These are phyloP conservation scores for Podospora comata DNA, from an alignment of 495 filamentous ascomycete genomes.

Conservation along the genomic window DNA sequence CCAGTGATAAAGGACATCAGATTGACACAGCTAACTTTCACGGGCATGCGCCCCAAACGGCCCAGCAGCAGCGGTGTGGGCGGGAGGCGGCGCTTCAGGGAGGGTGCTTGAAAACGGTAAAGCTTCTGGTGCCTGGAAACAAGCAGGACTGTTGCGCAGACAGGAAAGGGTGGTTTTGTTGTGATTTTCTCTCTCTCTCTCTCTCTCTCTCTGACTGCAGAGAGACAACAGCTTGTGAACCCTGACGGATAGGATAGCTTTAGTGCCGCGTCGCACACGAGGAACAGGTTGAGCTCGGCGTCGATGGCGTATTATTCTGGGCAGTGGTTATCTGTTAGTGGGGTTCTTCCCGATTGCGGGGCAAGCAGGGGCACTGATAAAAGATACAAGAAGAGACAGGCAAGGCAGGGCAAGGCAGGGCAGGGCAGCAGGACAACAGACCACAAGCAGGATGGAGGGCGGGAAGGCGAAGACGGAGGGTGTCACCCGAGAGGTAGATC, in stretches of 20 bases:
- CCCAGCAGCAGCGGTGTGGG: constrained; percentile 1
- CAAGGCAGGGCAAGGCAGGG: background rate
- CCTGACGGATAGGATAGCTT: constrained; percentile 22
- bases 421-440: background rate
- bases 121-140: background rate
- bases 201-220: background rate
- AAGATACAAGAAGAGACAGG: constrained; percentile 17
- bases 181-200: background rate
- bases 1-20: constrained; percentile 7
- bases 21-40: background rate
- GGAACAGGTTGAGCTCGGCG: constrained; percentile 14
- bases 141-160: background rate
- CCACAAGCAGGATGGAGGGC: background rate
- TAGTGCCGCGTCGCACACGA: constrained; percentile 26
- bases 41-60: constrained; percentile 1
- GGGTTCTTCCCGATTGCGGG: constrained; percentile 32
- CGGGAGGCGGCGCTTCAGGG: background rate
- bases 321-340: constrained; percentile 38
- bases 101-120: background rate
- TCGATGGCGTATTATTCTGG: constrained; percentile 29
- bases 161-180: constrained; percentile 3
- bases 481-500: constrained; percentile 12
- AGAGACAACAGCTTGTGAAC: constrained; percentile 15
- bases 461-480: constrained; percentile 8
- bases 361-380: constrained; percentile 28